A percentile compares a stretch with the other conserved stretches of the same genome.
phyloP scores from a whole-genome alignment of 176 grass and related monocot genomes.

The Poa pratensis region DNA sequence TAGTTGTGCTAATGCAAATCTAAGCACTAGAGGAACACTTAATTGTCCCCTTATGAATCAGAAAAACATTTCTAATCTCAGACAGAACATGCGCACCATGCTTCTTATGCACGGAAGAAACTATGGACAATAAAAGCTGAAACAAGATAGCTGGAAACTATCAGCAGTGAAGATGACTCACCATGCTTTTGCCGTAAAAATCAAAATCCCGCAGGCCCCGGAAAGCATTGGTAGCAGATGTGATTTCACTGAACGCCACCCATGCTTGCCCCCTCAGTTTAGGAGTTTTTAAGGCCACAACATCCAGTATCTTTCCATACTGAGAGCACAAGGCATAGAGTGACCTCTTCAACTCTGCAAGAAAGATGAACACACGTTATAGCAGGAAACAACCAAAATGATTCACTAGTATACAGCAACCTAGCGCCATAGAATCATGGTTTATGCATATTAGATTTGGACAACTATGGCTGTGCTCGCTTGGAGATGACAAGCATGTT shows the following conservation, averaged over 20 bases:
- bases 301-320: constrained; percentile 94
- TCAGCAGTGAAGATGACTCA: constrained; percentile 37
- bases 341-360: constrained; percentile 83
- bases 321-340: constrained; percentile 95
- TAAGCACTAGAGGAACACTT: neutral
- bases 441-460: neutral
- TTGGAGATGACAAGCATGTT: neutral
- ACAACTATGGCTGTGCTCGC: neutral
- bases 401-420: neutral
- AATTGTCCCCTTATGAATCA: neutral
- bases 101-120: neutral
- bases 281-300: constrained; percentile 87
- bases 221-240: constrained; percentile 88
- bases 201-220: constrained; percentile 92
- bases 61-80: neutral
- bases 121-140: neutral
- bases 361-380: constrained; percentile 9
- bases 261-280: constrained; percentile 96
- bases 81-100: neutral
- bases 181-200: constrained; percentile 94
- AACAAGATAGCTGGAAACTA: neutral
- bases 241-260: constrained; percentile 91
- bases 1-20: neutral
- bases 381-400: constrained; percentile 25
- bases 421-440: neutral